Base-by-base conservation (phyloP, 1,284 basidiomycete species). In the Puccinia coronata region DNA sequence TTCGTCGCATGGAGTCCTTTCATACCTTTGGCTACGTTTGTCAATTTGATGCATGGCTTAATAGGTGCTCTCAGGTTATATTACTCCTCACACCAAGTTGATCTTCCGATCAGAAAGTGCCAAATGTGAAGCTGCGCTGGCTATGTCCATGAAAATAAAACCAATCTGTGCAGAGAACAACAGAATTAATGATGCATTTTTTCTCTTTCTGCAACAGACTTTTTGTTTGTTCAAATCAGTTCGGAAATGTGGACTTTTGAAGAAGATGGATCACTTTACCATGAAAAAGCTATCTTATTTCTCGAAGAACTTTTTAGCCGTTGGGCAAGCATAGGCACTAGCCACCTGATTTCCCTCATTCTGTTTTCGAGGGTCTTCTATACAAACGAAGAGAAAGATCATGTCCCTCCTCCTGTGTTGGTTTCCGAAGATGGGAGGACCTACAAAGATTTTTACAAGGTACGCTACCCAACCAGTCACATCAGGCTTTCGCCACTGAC, bases 201-300 rank as follows among this genome's bases (percentile, higher is more conserved):
- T 47, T 25, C 39, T 25, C 36, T 75, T 53, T 43, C 12, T 55
- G 28, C n/a, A 14, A 43, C 25, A 81, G 80, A 92, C 28, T 88
- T 87, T 84, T 83, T 99, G 76, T 97, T 98, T 86, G 93, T 99
- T 76, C 96, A 98, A 88, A 92, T 99, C 20, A 96, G 94, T 84
- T 90, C 91, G 75, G 97, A 99, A 86, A 91, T 98, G 82, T 99
- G 95, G 94, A 93, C 97, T 83, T 99, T 99, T 86, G 91, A 96
- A 79, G 95, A 94, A 74, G 96, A 98, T 84, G 97, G 97, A 28
- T 94, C 96, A 86, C 90, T 95, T 2, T 97, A 93, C 87, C 94
- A 94, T 84, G 96, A 98, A 86, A 98, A 99, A 87, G 93, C 97
- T 41, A 91, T 86, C 85, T 93, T 92, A 0, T 96, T 96, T 87